Evolutionary conservation across 805 yeast species (phyloP).

Genomic region (Wickerhamomyces sydowiorum): DNA sequence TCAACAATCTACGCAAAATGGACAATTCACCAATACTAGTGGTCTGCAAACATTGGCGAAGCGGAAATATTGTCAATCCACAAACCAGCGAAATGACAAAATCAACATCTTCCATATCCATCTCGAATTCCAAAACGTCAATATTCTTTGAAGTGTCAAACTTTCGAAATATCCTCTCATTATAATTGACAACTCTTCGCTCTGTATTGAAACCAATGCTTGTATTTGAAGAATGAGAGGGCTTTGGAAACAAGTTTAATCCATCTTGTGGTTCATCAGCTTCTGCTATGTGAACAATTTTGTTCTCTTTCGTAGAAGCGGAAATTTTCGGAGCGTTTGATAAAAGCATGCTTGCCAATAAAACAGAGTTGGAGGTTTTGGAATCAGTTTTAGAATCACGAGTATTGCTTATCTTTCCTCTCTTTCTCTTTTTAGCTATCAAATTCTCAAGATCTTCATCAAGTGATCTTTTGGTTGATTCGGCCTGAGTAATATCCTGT

Average conservation of each 20-base stretch:
- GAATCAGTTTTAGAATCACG: background rate
- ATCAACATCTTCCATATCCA: conserved; percentile 11
- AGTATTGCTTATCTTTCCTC: background rate
- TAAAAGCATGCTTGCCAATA: background rate
- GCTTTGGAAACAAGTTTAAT: background rate
- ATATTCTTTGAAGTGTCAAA: background rate
- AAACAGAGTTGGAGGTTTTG: background rate
- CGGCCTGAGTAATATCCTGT: background rate
- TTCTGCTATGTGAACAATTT: background rate
- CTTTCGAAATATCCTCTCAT: background rate
- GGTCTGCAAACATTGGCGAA: conserved; percentile 7
- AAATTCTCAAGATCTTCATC: conserved; percentile 16
- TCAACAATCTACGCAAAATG: conserved; percentile 1
- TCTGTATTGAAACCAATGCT: too few relatives aligned
- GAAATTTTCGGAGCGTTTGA: too few relatives aligned
- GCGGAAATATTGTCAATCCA: conserved; percentile 10
- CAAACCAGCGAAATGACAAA: conserved; percentile 8
- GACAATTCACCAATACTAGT: conserved; percentile 6
- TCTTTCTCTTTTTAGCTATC: conserved; percentile 5
- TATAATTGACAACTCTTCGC: too few relatives aligned
- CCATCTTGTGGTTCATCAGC: background rate
- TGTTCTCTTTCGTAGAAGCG: too few relatives aligned
- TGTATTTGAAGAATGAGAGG: too few relatives aligned
- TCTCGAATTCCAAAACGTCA: conserved; percentile 11
- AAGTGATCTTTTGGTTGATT: conserved; percentile 4